Percentiles rank a stretch among this genome's conserved stretches.
These are phyloP conservation scores for Penicillium manginii DNA, from an alignment of 495 filamentous ascomycete species.

Conservation along the genomic window DNA sequence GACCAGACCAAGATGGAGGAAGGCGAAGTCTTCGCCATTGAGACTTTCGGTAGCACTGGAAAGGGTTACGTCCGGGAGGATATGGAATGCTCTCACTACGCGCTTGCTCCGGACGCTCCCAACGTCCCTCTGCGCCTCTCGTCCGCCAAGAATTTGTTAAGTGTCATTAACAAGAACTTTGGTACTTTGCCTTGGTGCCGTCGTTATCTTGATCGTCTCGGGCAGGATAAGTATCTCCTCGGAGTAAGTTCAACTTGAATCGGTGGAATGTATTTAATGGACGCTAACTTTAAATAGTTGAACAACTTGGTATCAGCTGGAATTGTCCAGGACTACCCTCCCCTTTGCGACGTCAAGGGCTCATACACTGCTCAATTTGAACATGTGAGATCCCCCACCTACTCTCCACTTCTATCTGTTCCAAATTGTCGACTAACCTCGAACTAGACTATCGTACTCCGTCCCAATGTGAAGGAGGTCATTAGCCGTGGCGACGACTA, in stretches of 20 bases:
- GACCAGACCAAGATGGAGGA: constrained; percentile 93
- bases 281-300: constrained; percentile 55
- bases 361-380: constrained; percentile 95
- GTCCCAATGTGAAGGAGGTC: constrained; percentile 89
- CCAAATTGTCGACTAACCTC: constrained; percentile 25
- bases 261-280: too few relatives aligned
- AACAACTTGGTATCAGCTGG: constrained; percentile 85
- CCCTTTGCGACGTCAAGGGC: constrained; percentile 89
- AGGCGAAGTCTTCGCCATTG: constrained; percentile 89
- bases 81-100: constrained; percentile 79
- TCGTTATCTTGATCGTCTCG: constrained; percentile 82
- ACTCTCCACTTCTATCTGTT: constrained; percentile 3
- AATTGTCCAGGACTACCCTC: constrained; percentile 89
- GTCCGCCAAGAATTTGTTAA: constrained; percentile 81
- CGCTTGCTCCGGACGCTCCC: constrained; percentile 63
- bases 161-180: constrained; percentile 90
- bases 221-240: constrained; percentile 85
- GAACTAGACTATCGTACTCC: constrained; percentile 79
- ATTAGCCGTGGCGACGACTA: constrained; percentile 92
- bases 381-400: constrained; percentile 66
- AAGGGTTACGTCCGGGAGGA: constrained; percentile 84
- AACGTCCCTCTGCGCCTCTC: constrained; percentile 69
- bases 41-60: constrained; percentile 92
- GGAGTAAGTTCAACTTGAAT: constrained; percentile 58
- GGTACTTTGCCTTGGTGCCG: constrained; percentile 85